Conservation (phyloP, 257 asterid genomes). For the Scutellaria minor region DNA sequence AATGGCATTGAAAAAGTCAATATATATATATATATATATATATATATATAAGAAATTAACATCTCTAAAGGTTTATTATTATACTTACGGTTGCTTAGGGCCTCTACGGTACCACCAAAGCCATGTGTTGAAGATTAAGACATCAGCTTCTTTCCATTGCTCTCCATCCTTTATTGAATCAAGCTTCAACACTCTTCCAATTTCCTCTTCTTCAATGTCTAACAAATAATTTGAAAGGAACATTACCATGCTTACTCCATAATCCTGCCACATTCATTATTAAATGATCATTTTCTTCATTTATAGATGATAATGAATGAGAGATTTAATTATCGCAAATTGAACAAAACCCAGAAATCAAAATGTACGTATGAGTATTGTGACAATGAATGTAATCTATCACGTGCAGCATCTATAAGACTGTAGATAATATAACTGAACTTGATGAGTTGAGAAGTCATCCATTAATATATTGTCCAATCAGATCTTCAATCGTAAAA, state of each 20-base stretch:
- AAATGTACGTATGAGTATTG: too few relatives aligned
- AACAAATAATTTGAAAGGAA: constrained; percentile 56
- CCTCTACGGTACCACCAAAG: constrained; percentile 73
- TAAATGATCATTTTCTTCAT: neutral
- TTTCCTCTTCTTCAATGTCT: constrained; percentile 42
- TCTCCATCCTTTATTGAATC: constrained; percentile 52
- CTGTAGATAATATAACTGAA: too few relatives aligned
- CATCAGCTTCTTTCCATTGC: constrained; percentile 56
- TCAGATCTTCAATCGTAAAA: too few relatives aligned
- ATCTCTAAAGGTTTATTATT: too few relatives aligned
- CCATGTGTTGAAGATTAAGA: constrained; percentile 73
- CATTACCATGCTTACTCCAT: constrained; percentile 42
- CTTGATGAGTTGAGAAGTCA: too few relatives aligned
- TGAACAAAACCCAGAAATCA: too few relatives aligned
- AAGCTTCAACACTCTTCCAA: constrained; percentile 56
- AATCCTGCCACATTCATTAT: constrained; percentile 44
- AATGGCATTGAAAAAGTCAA: constrained; percentile 27
- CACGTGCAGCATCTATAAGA: too few relatives aligned
- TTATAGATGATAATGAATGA: too few relatives aligned
- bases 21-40: constrained; percentile 30
- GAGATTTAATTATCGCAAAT: too few relatives aligned
- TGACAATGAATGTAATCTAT: too few relatives aligned
- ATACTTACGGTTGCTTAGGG: constrained; percentile 58
- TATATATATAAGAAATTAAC: neutral
- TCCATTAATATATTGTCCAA: too few relatives aligned